Percentiles rank a stretch among this genome's conserved stretches.
phyloP scores from a whole-genome alignment of 208 protist species.

The Porcisia deanei region DNA sequence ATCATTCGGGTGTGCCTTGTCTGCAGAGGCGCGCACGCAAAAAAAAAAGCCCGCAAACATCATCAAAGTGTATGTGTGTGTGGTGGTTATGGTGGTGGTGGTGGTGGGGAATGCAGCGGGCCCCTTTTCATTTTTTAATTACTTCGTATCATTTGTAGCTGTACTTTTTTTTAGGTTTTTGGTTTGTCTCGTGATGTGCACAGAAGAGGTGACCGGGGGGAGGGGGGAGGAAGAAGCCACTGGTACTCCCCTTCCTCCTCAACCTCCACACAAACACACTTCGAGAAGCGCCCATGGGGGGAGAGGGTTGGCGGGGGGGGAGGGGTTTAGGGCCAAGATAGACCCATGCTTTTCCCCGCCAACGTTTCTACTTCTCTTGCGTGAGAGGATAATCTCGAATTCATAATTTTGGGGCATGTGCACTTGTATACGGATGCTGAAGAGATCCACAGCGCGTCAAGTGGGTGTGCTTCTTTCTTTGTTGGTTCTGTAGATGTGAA shows the following conservation, averaged over 20 bases:
- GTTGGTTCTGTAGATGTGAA: conserved; percentile 5
- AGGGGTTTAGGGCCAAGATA: neutral
- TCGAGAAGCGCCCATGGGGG: neutral
- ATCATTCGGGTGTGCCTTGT: neutral
- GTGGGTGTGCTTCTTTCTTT: conserved; percentile 3
- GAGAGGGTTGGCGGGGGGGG: neutral
- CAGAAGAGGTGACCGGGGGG: neutral
- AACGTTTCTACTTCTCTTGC: neutral
- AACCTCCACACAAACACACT: neutral
- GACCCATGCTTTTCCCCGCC: neutral
- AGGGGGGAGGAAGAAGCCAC: neutral
- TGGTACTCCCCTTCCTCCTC: neutral
- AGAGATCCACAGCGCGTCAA: neutral
- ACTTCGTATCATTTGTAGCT: neutral
- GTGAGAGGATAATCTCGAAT: neutral
- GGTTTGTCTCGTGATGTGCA: neutral
- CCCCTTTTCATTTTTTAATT: no score
- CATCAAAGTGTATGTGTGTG: no score
- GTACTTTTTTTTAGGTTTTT: neutral
- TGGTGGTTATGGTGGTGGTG: no score
- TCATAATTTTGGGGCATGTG: neutral
- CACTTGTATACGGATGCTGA: neutral
- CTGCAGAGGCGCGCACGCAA: neutral
- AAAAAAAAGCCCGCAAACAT: no score
- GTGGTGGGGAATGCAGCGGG: no score